Evolutionary conservation across 2,329 filamentous ascomycete genomes (phyloP).

Genomic region (Stenocarpella maydis): DNA sequence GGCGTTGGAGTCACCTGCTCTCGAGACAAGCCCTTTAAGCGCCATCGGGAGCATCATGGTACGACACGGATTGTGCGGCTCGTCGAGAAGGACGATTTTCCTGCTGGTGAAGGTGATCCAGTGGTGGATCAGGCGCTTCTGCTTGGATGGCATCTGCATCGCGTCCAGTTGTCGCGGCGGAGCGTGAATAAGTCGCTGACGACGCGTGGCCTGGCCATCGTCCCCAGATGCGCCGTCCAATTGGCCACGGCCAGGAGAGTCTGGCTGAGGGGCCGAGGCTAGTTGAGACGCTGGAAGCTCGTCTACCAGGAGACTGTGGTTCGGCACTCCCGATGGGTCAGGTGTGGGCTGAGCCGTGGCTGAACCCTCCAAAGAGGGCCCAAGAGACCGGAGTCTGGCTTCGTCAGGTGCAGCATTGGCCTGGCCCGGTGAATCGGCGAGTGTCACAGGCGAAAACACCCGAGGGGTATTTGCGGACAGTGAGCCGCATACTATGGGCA

Average conservation of each 20-base stretch:
- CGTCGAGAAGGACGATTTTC: constrained; percentile 40
- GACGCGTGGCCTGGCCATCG: constrained; percentile 28
- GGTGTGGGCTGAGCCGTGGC: background rate
- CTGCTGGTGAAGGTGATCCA: constrained; percentile 41
- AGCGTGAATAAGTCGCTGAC: background rate
- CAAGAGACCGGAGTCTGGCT: background rate
- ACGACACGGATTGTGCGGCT: constrained; percentile 40
- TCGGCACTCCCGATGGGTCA: background rate
- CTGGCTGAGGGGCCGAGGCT: background rate
- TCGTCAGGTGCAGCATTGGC: background rate
- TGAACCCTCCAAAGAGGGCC: background rate
- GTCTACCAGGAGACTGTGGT: background rate
- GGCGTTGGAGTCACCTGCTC: constrained; percentile 36
- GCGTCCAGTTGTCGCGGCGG: constrained; percentile 37
- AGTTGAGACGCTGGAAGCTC: background rate
- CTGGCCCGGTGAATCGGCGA: background rate
- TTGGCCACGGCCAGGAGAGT: background rate
- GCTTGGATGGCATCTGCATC: constrained; percentile 30
- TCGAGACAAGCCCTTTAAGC: constrained; percentile 37
- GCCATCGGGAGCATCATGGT: constrained; percentile 42
- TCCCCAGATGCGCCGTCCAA: background rate
- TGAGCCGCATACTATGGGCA: background rate
- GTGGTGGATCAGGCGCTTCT: constrained; percentile 42
- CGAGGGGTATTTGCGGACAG: background rate
- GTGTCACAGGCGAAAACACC: background rate